Evolutionary conservation across 2,329 filamentous ascomycete species (phyloP), one percentile per base, ranked within the genome.

Genomic region (Penicillium aurantiogriseum): DNA sequence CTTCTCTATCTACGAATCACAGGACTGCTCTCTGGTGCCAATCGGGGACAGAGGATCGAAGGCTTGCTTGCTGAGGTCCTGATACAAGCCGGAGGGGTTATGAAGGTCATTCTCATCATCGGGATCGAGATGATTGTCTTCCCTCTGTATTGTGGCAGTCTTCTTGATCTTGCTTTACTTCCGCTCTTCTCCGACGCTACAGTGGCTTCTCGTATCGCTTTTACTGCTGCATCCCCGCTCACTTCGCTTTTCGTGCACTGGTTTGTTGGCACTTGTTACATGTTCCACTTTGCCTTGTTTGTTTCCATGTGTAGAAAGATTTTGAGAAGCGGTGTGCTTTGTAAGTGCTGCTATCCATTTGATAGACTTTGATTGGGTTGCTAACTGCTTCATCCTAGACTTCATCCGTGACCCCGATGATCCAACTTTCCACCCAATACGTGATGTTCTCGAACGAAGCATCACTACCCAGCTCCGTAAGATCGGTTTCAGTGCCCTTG

Each of bases 261-360:
- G 94, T 99, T 99, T 70, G 88, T 97, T 56, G 94, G 94, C 48
- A 99, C 94, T 4, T 96, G 92, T 62, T 99, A 99, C 76, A 99
- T 99, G 95, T 99, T 99, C 77, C 94, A 99, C 73, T 99, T 99
- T 72, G 94, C 94, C 5, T 83, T 99, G 3, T 99, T 99, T 71
- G 94, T 99, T 19, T 95, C 92, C 56, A 97, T 99, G 92, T 99
- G 94, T 76, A 88, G 94, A 61, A 97, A 96, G 78, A 96, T 97
- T 58, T 90, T 99, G 88, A 88, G 94, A 62, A 91, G 87, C 65
- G 94, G 94, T 51, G 94, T 99, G 40, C 81, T 99, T 58, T 97
- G 88, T 91, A 80, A 83, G 88, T 82, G 44, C 31, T 25, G 29
- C 51, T 6, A 7, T 40, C 15, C 3, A 40, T 10, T 19, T 44